Conservation (phyloP, 1,284 basidiomycete genomes). For the Ganoderma lingzhi region DNA sequence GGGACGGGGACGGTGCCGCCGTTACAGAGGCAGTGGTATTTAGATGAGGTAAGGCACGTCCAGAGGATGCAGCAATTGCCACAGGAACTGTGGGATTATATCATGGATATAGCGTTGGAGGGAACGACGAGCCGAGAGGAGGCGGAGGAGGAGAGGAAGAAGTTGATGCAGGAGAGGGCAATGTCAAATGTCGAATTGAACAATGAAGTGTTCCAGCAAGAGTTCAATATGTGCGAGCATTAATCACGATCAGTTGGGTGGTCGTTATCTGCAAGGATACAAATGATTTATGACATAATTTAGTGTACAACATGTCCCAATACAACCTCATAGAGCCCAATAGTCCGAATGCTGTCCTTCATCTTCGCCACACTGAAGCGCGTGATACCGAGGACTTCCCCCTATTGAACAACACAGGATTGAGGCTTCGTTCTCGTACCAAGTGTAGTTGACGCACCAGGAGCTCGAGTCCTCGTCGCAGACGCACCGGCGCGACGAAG, state of each 20-base stretch:
- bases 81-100: constrained; percentile 7
- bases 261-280: constrained; percentile 5
- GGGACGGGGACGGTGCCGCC: constrained; percentile 31
- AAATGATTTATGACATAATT: constrained; percentile 7
- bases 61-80: constrained; percentile 4
- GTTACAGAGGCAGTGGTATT: constrained; percentile 34
- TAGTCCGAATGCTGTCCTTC: constrained; percentile 97
- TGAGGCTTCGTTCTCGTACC: neutral
- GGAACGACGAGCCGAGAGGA: constrained; percentile 1
- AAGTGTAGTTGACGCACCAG: constrained; percentile 48
- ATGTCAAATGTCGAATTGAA: neutral
- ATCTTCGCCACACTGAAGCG: constrained; percentile 99
- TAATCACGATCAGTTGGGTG: neutral
- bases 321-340: constrained; percentile 54
- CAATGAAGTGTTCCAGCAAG: neutral
- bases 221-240: constrained; percentile 14
- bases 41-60: neutral
- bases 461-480: no score
- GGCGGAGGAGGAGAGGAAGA: constrained; percentile 10
- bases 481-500: no score
- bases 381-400: constrained; percentile 98
- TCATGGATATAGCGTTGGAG: neutral
- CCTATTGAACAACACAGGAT: constrained; percentile 54
- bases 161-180: constrained; percentile 12
- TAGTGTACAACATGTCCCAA: constrained; percentile 28